phyloP scores from a whole-genome alignment of 257 asterid genomes.

The Plectranthus barbatus region DNA sequence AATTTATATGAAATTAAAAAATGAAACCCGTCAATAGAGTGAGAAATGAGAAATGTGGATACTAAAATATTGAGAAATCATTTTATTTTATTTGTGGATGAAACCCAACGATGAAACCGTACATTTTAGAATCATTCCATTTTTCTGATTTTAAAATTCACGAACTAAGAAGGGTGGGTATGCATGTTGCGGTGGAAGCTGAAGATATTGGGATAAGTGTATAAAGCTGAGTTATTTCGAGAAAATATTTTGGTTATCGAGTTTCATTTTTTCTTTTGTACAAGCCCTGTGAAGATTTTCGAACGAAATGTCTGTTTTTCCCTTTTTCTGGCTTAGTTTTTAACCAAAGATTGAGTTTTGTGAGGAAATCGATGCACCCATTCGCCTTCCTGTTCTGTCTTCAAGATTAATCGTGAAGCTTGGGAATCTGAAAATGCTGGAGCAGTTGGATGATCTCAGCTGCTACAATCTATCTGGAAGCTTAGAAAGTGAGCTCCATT shows the following conservation, averaged over 20 bases:
- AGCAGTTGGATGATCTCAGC: constrained; percentile 47
- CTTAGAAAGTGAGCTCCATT: constrained; percentile 37
- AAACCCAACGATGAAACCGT: too few species aligned
- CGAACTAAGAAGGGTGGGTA: too few species aligned
- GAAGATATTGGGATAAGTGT: too few species aligned
- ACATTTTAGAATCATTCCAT: too few species aligned
- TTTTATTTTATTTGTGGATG: too few species aligned
- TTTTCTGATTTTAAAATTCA: too few species aligned
- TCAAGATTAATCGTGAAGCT: constrained; percentile 5
- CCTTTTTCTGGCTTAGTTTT: background rate
- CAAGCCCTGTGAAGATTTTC: background rate
- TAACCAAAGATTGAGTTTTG: background rate
- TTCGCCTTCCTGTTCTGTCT: background rate
- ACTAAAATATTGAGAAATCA: too few species aligned
- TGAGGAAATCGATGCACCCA: background rate
- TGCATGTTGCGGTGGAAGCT: too few species aligned
- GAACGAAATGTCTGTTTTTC: background rate
- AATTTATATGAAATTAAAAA: too few species aligned
- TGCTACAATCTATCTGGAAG: constrained; percentile 53
- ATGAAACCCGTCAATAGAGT: too few species aligned
- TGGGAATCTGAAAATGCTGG: constrained; percentile 53
- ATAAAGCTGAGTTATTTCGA: background rate
- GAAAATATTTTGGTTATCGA: background rate
- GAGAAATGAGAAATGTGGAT: too few species aligned
- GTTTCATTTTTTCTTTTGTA: background rate